phyloP scores from a whole-genome alignment of 106 monocot genomes.

The Allium fistulosum region DNA sequence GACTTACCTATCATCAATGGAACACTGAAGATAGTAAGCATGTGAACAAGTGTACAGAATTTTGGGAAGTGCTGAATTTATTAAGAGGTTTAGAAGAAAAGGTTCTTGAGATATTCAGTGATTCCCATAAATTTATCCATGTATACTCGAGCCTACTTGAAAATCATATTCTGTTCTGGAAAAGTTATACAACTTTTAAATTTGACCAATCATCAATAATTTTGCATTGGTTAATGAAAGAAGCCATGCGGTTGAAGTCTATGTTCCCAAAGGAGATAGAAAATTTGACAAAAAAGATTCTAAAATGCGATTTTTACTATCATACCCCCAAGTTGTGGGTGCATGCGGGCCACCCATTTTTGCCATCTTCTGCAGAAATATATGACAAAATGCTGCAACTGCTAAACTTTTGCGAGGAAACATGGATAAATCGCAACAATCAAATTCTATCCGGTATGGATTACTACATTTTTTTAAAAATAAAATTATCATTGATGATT shows the following conservation, averaged over 20 bases:
- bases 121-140: slow-evolving; percentile 23
- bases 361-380: slow-evolving; percentile 41
- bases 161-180: slow-evolving; percentile 70
- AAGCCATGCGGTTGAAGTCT: slow-evolving; percentile 42
- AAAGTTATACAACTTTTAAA: slow-evolving; percentile 20
- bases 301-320: slow-evolving; percentile 15
- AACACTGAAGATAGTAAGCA: slow-evolving; percentile 27
- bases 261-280: slow-evolving; percentile 34
- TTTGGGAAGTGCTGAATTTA: slow-evolving; percentile 22
- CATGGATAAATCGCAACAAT: slow-evolving; percentile 44
- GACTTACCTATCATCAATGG: slow-evolving; percentile 64
- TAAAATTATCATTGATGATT: slow-evolving; percentile 3
- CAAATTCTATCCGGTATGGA: slow-evolving; percentile 25
- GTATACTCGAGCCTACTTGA: slow-evolving; percentile 56
- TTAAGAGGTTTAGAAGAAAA: slow-evolving; percentile 63
- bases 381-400: slow-evolving; percentile 53
- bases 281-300: slow-evolving; percentile 35
- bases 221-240: slow-evolving; percentile 63
- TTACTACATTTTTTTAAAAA: background rate
- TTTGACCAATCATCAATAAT: slow-evolving; percentile 30
- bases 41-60: slow-evolving; percentile 3
- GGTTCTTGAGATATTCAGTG: slow-evolving; percentile 41
- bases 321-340: slow-evolving; percentile 56
- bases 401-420: slow-evolving; percentile 23
- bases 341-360: slow-evolving; percentile 73